A percentile compares a stretch with the other conserved stretches of the same genome.
phyloP scores from a whole-genome alignment of 805 yeast genomes.

The Candida glaebosa region DNA sequence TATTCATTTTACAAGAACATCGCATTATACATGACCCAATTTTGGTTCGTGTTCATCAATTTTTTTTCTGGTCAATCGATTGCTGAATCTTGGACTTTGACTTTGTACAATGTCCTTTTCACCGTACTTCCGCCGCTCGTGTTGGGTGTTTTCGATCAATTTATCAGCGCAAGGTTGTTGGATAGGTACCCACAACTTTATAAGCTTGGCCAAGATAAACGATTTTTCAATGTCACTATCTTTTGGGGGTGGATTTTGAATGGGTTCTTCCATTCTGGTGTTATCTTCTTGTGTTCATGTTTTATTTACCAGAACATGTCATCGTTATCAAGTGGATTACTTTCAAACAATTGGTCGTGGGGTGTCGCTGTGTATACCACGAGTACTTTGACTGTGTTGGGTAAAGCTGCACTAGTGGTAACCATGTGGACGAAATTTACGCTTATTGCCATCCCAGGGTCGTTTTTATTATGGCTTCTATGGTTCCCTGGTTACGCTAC shows the following conservation, averaged over 20 bases:
- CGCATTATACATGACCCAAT: slow-evolving; percentile 94
- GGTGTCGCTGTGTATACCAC: slow-evolving; percentile 88
- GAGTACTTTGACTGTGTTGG: slow-evolving; percentile 83
- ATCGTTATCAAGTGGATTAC: slow-evolving; percentile 60
- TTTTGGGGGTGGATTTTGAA: slow-evolving; percentile 98
- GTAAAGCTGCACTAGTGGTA: slow-evolving; percentile 91
- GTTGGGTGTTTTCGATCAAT: slow-evolving; percentile 94
- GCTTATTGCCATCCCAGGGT: slow-evolving; percentile 90
- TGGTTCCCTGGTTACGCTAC: slow-evolving; percentile 85
- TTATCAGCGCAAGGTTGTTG: slow-evolving; percentile 82
- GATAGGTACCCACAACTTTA: slow-evolving; percentile 92
- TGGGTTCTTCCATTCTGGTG: slow-evolving; percentile 91
- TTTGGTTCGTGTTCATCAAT: slow-evolving; percentile 93
- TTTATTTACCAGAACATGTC: slow-evolving; percentile 68
- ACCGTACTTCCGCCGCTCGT: slow-evolving; percentile 96
- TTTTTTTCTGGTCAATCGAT: slow-evolving; percentile 94
- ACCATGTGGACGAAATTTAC: slow-evolving; percentile 96
- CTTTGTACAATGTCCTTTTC: slow-evolving; percentile 91
- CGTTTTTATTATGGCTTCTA: slow-evolving; percentile 76
- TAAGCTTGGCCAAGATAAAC: slow-evolving; percentile 83
- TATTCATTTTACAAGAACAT: slow-evolving; percentile 96
- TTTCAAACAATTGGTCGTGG: slow-evolving; percentile 91
- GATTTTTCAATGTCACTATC: slow-evolving; percentile 82
- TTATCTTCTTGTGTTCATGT: slow-evolving; percentile 71
- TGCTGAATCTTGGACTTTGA: slow-evolving; percentile 96